phyloP scores from a whole-genome alignment of 2,329 filamentous ascomycete genomes.

The Botrytis squamosa region DNA sequence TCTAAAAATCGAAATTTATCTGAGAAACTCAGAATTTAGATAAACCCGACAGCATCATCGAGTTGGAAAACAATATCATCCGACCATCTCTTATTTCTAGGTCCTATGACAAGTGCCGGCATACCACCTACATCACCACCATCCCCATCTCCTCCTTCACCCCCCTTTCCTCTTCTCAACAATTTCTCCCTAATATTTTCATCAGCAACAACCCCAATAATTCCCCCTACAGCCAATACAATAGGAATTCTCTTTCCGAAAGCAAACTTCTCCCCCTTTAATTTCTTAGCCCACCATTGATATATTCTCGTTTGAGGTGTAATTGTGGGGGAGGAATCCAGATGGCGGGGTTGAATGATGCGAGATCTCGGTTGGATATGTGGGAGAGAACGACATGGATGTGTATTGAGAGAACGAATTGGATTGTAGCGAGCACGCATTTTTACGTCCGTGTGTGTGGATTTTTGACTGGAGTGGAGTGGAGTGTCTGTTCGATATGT shows the following conservation, averaged over 20 bases:
- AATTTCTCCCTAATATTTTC: slow-evolving; percentile 16
- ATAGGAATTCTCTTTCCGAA: slow-evolving; percentile 95
- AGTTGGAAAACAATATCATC: background rate
- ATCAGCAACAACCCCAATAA: slow-evolving; percentile 62
- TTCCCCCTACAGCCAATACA: slow-evolving; percentile 85
- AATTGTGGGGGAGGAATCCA: background rate
- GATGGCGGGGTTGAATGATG: background rate
- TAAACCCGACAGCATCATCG: background rate
- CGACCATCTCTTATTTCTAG: slow-evolving; percentile 66
- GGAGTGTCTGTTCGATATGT: background rate
- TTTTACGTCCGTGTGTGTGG: background rate
- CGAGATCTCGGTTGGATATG: background rate
- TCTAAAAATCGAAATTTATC: background rate
- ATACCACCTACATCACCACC: slow-evolving; percentile 34
- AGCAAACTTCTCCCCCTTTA: background rate
- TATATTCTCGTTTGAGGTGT: background rate
- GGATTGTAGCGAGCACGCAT: background rate
- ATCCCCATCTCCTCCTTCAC: slow-evolving; percentile 14
- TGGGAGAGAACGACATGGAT: slow-evolving; percentile 3
- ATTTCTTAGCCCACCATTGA: background rate
- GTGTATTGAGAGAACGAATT: background rate
- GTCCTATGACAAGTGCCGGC: slow-evolving; percentile 60
- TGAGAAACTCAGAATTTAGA: background rate
- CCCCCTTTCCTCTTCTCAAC: background rate
- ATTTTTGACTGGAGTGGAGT: background rate